phyloP scores from a whole-genome alignment of 257 asterid genomes.

The Solanum peruvianum region DNA sequence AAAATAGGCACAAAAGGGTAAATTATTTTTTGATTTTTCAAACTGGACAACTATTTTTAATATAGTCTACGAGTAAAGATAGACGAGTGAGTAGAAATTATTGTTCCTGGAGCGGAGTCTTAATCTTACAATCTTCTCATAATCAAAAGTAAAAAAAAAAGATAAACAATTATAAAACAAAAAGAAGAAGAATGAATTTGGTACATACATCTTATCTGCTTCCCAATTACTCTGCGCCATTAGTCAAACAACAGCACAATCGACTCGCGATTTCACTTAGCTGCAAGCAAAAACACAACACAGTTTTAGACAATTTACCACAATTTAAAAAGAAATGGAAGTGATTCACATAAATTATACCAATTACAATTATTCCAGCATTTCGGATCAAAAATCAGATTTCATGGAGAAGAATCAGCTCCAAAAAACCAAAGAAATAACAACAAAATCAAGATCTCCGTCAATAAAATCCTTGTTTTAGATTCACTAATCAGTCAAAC shows the following conservation, averaged over 20 bases:
- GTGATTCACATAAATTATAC: neutral
- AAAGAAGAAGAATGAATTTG: neutral
- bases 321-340: neutral
- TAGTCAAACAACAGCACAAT: neutral
- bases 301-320: neutral
- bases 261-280: neutral
- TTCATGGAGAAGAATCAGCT: neutral
- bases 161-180: no score
- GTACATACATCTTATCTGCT: slow-evolving; percentile 86
- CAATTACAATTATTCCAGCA: neutral
- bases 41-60: neutral
- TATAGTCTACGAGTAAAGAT: no score
- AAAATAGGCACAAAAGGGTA: no score
- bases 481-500: neutral
- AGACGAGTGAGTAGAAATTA: neutral
- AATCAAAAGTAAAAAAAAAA: neutral
- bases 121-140: neutral
- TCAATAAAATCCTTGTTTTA: neutral
- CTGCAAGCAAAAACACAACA: neutral
- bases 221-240: slow-evolving; percentile 99
- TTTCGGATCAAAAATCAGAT: neutral
- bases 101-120: neutral
- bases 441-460: neutral
- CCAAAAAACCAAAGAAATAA: neutral
- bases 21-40: no score